These are phyloP conservation scores for Ottelia alismoides DNA, from an alignment of 106 monocot species.

Conservation along the genomic window DNA sequence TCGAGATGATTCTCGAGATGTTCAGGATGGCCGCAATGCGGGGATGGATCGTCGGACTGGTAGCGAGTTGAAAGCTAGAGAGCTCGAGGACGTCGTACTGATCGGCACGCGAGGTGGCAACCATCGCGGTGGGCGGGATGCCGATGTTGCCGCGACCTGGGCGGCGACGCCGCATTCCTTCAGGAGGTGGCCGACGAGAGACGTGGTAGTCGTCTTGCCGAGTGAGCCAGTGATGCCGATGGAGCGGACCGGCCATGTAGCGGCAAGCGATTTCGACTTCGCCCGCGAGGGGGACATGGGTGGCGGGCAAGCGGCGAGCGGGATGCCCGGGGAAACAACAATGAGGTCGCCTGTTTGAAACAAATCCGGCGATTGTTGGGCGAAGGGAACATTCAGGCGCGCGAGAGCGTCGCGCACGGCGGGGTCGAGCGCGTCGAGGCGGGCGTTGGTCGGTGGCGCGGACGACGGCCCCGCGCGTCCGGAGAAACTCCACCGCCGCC, in stretches of 20 bases:
- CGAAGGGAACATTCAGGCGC: neutral
- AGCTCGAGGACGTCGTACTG: neutral
- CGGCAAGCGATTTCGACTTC: neutral
- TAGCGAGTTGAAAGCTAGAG: neutral
- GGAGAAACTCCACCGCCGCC: neutral
- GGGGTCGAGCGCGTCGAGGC: too few relatives aligned
- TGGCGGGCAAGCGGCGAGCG: neutral
- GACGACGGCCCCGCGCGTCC: neutral
- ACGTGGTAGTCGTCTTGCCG: slow-evolving; percentile 8
- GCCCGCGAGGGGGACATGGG: neutral
- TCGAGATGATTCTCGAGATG: neutral
- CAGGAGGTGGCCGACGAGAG: neutral
- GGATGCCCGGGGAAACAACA: too few relatives aligned
- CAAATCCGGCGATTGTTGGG: neutral
- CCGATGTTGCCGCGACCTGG: slow-evolving; percentile 3
- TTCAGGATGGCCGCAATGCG: neutral
- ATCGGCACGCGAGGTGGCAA: neutral
- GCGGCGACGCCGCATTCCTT: neutral
- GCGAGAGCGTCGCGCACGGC: neutral
- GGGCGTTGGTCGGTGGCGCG: neutral
- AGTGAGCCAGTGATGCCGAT: slow-evolving; percentile 3
- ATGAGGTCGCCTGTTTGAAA: too few relatives aligned
- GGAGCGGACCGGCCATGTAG: neutral
- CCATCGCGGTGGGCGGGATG: neutral
- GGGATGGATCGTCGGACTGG: neutral